phyloP scores from a whole-genome alignment of 441 rosid species.

The Euphorbia celastroides region DNA sequence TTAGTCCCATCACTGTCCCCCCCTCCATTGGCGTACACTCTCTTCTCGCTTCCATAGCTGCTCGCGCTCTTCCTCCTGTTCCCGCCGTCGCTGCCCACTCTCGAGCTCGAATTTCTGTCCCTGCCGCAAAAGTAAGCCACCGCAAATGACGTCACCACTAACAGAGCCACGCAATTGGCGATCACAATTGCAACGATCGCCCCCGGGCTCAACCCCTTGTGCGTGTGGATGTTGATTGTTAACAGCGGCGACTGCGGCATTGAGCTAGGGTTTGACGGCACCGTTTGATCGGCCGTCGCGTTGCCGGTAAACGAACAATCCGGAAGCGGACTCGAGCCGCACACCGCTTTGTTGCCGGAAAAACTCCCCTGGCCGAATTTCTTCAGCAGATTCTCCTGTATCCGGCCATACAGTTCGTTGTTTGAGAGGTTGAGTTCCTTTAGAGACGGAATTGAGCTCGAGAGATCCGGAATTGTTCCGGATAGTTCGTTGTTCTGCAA shows the following conservation, averaged over 20 bases:
- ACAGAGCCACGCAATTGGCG: constrained; percentile 50
- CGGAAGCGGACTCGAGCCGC: constrained; percentile 63
- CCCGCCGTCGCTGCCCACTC: constrained; percentile 32
- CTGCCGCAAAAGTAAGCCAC: constrained; percentile 63
- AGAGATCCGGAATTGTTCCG: constrained; percentile 61
- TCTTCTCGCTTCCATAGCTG: constrained; percentile 47
- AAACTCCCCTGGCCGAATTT: constrained; percentile 59
- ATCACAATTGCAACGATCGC: constrained; percentile 58
- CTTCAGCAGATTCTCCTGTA: constrained; percentile 46
- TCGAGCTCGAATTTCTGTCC: constrained; percentile 34
- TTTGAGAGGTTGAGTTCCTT: constrained; percentile 54
- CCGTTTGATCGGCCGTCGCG: constrained; percentile 25
- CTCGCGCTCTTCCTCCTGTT: constrained; percentile 52
- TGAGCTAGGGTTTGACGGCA: constrained; percentile 71
- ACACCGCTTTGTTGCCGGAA: constrained; percentile 64
- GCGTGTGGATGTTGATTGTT: constrained; percentile 16
- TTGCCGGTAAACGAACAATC: constrained; percentile 39
- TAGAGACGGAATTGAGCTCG: constrained; percentile 32
- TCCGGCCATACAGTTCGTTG: constrained; percentile 56
- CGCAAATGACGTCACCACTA: constrained; percentile 50
- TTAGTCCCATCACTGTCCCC: constrained; percentile 69
- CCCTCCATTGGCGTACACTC: constrained; percentile 46
- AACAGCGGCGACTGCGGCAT: constrained; percentile 48
- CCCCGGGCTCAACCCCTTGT: constrained; percentile 47
- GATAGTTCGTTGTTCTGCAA: constrained; percentile 66